Evolutionary conservation across 129 eudicot genomes (phyloP).

Genomic region (Deinandra increscens): DNA sequence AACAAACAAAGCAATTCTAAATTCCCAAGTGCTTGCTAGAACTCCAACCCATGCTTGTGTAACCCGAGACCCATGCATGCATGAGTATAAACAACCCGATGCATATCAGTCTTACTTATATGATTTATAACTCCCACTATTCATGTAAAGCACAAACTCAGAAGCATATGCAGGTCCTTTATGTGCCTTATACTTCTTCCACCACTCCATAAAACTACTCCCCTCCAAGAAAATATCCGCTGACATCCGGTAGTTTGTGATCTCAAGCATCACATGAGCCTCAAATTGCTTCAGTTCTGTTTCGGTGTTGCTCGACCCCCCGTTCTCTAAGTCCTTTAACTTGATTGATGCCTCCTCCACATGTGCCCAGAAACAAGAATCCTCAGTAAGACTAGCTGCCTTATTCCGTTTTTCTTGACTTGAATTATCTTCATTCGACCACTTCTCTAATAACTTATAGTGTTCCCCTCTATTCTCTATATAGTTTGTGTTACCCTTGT

Average conservation of each 20-base stretch:
- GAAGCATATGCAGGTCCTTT: conserved; percentile 24
- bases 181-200: conserved; percentile 26
- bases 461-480: conserved; percentile 25
- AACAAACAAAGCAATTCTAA: no score
- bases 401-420: conserved; percentile 4
- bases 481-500: conserved; percentile 23
- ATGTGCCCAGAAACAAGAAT: conserved; percentile 54
- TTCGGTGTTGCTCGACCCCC: background rate
- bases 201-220: conserved; percentile 50
- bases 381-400: conserved; percentile 37
- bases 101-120: background rate
- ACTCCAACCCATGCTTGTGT: no score
- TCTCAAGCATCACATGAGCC: conserved; percentile 25
- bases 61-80: no score
- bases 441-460: conserved; percentile 40
- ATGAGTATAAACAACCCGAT: no score
- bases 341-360: conserved; percentile 51
- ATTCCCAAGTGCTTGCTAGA: no score
- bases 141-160: conserved; percentile 32
- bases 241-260: conserved; percentile 24
- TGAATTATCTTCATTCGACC: conserved; percentile 31
- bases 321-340: conserved; percentile 28
- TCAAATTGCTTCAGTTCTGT: conserved; percentile 28
- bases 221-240: conserved; percentile 34
- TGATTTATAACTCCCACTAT: background rate